Percentiles rank a stretch among this genome's conserved stretches.
Evolutionary conservation across 2,329 filamentous ascomycete species (phyloP).

Genomic region (Paecilomyces fulvus): DNA sequence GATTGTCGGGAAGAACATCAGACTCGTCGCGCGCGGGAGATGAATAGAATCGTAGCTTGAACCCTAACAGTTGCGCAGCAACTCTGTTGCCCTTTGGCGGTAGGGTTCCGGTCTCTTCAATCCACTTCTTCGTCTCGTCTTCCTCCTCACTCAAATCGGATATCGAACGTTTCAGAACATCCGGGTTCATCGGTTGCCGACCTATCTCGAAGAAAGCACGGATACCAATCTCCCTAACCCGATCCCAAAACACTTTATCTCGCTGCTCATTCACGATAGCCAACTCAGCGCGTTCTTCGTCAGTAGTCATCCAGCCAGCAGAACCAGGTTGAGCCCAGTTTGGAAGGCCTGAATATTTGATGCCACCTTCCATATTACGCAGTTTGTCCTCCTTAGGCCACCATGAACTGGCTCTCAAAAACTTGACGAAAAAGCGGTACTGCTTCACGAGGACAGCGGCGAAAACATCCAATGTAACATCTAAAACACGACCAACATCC

Average conservation of each 20-base stretch:
- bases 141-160: slow-evolving; percentile 41
- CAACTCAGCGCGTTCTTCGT: slow-evolving; percentile 59
- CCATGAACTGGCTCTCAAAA: slow-evolving; percentile 88
- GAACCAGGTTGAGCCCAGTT: slow-evolving; percentile 74
- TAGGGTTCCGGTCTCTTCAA: slow-evolving; percentile 68
- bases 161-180: slow-evolving; percentile 44
- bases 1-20: slow-evolving; percentile 79
- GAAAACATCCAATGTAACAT: slow-evolving; percentile 91
- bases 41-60: slow-evolving; percentile 93
- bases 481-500: slow-evolving; percentile 87
- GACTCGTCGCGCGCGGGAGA: slow-evolving; percentile 64
- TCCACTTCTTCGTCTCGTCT: slow-evolving; percentile 61
- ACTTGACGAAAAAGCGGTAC: slow-evolving; percentile 87
- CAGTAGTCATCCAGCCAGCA: slow-evolving; percentile 52
- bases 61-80: slow-evolving; percentile 88
- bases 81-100: slow-evolving; percentile 82
- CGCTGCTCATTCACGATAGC: slow-evolving; percentile 52
- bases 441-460: slow-evolving; percentile 89
- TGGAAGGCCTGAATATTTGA: slow-evolving; percentile 58
- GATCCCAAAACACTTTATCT: slow-evolving; percentile 72
- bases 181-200: slow-evolving; percentile 56
- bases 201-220: slow-evolving; percentile 87
- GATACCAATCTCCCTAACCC: slow-evolving; percentile 66
- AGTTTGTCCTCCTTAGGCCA: slow-evolving; percentile 67
- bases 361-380: slow-evolving; percentile 20